Conservation (phyloP, 2,329 filamentous ascomycete species). For the Trichocomaceae sp. region DNA sequence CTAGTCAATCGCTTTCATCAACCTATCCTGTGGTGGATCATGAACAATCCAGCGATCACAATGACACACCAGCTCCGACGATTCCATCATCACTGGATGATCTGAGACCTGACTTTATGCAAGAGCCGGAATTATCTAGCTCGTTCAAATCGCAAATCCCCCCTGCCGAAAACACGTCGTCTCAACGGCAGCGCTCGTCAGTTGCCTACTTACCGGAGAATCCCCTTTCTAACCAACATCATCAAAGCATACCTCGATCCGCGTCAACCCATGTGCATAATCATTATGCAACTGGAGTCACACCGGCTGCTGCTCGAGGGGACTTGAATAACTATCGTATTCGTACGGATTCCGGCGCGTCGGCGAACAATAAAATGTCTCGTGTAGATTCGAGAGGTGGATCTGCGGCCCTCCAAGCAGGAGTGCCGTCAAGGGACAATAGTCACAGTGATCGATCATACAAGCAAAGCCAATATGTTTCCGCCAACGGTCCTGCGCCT, state of each 20-base stretch:
- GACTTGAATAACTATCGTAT: constrained; percentile 46
- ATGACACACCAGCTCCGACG: constrained; percentile 5
- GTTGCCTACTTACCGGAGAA: constrained; percentile 26
- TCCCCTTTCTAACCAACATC: constrained; percentile 29
- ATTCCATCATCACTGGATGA: constrained; percentile 5
- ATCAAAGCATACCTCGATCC: constrained; percentile 37
- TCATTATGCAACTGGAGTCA: constrained; percentile 35
- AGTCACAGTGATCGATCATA: constrained; percentile 66
- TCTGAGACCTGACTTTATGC: constrained; percentile 16
- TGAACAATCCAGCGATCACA: constrained; percentile 14
- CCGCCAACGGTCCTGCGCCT: constrained; percentile 58
- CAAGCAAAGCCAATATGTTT: constrained; percentile 52
- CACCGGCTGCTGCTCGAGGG: constrained; percentile 31
- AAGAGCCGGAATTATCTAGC: constrained; percentile 7
- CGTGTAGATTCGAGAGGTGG: constrained; percentile 60
- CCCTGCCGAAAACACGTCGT: constrained; percentile 9
- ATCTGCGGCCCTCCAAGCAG: constrained; percentile 52
- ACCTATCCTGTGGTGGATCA: constrained; percentile 14
- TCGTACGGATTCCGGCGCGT: constrained; percentile 53
- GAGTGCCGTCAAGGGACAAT: constrained; percentile 59
- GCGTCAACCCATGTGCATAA: constrained; percentile 44
- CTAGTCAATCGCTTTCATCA: constrained; percentile 11
- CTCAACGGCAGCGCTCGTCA: constrained; percentile 34
- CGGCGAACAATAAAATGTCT: constrained; percentile 49
- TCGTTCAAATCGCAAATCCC: constrained; percentile 8